These are phyloP conservation scores for Camellia oleifera DNA, from an alignment of 179 eudicot genomes.

Conservation along the genomic window DNA sequence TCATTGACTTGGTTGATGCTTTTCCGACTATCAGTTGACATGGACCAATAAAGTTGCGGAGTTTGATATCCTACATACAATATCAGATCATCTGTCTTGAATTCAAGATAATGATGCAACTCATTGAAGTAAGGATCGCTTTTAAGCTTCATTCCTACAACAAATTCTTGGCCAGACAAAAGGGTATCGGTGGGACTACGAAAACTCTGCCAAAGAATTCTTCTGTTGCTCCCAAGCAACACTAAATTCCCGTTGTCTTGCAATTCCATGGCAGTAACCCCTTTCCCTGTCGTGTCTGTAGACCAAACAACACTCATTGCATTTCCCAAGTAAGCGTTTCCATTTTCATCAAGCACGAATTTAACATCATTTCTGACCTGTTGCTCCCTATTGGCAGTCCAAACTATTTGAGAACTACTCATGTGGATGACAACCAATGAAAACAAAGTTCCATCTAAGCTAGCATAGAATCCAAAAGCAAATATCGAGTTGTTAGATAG, in stretches of 20 bases:
- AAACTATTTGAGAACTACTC: conserved; percentile 32
- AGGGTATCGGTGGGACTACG: conserved; percentile 52
- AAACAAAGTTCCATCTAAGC: conserved; percentile 34
- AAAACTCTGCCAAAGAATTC: conserved; percentile 53
- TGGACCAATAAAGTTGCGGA: conserved; percentile 55
- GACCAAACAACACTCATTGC: conserved; percentile 42
- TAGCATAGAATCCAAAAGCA: conserved; percentile 45
- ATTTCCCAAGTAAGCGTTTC: conserved; percentile 34
- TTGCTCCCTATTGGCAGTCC: conserved; percentile 52
- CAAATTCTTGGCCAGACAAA: conserved; percentile 37
- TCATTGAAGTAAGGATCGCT: conserved; percentile 27
- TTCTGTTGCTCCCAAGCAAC: conserved; percentile 33
- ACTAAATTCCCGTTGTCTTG: conserved; percentile 49
- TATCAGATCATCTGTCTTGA: conserved; percentile 40
- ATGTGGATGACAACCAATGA: conserved; percentile 36
- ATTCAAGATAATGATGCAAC: conserved; percentile 44
- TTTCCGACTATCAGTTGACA: conserved; percentile 37
- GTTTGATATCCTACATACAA: conserved; percentile 37
- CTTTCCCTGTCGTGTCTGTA: conserved; percentile 40
- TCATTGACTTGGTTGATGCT: conserved; percentile 32
- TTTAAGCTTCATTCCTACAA: conserved; percentile 43
- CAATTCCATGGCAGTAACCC: conserved; percentile 31
- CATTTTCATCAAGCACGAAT: conserved; percentile 35
- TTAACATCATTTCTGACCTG: conserved; percentile 34
- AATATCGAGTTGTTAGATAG: conserved; percentile 40